Conservation (phyloP, 225 moss, liverwort and hornwort genomes). For the Thuidium tamariscinum region DNA sequence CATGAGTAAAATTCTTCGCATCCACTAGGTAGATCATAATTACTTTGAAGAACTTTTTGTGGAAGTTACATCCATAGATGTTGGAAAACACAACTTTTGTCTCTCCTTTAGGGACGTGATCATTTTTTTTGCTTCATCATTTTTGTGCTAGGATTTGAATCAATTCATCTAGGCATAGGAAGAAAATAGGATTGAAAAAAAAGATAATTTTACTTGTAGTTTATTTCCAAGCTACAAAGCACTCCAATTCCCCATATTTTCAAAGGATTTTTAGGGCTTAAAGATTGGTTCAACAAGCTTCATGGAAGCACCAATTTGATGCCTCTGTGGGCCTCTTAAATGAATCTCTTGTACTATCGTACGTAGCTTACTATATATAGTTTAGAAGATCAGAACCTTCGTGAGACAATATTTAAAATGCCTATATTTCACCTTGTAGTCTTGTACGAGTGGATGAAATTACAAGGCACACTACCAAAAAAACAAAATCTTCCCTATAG, state of each 20-base stretch:
- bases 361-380: background rate
- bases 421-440: background rate
- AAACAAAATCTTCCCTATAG: background rate
- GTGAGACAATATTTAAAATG: rapidly evolving
- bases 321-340: background rate
- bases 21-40: background rate
- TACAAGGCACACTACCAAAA: background rate
- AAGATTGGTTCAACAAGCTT: background rate
- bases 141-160: rapidly evolving
- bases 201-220: too few relatives aligned
- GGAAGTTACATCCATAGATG: background rate
- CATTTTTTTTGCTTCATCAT: too few relatives aligned
- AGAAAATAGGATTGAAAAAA: rapidly evolving
- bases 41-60: background rate
- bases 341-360: too few relatives aligned
- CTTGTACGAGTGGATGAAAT: too few relatives aligned
- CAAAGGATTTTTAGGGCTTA: too few relatives aligned
- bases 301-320: background rate
- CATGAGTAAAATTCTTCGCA: rapidly evolving
- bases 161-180: background rate
- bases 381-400: rapidly evolving
- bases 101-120: background rate
- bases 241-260: rapidly evolving
- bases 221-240: rapidly evolving
- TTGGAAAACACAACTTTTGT: background rate